Base-by-base conservation (phyloP, 805 yeast species). In the Metschnikowia arizonensis region DNA sequence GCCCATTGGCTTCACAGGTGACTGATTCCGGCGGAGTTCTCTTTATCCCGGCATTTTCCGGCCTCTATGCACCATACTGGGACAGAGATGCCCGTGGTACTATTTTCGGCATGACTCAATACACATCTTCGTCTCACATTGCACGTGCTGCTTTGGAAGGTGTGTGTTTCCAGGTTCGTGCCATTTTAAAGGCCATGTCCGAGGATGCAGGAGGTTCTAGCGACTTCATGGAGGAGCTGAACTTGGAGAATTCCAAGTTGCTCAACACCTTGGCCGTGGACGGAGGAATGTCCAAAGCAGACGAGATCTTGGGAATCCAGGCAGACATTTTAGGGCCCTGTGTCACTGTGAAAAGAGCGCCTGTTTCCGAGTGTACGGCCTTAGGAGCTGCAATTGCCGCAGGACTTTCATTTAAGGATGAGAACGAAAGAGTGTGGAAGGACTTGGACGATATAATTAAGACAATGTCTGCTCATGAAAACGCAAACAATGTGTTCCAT, bases 321-420 rank as follows among this genome's bases (percentile, higher is more conserved):
- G 85, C 96, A 6, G 95, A 90, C 63, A 83, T 90, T 50, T 73
- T 88, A 54, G 97, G 97, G 3, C 91, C 93, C 1, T 81, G 89
- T 66, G 86, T 83, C 31, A 80, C 82, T 23, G 91, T 90, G 34
- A 78, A 79, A 55, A 76, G 97, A 57, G 89, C 97, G 1, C 77
- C 80, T 26, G 85, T 83, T 63, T 72, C 88, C 29, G 98, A 90
- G 66, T 88, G 96, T 61, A 90, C 97, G 4, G 97, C 97, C 0
- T 75, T 90, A 50, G 98, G 98, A 24, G 96, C 96, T 6, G 97
- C 97, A 4, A 85, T 91, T 54, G 97, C 97, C 24, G 96, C 98
- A 2, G 96, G 97, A 10, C 69, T 89, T 57, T 69, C 78, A 12
- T 68, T 80, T 11, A 65, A 66, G 45, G 65, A 69, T 49, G 66